phyloP scores from a whole-genome alignment of 768 basidiomycete genomes.

The Strobilomyces confusus region DNA sequence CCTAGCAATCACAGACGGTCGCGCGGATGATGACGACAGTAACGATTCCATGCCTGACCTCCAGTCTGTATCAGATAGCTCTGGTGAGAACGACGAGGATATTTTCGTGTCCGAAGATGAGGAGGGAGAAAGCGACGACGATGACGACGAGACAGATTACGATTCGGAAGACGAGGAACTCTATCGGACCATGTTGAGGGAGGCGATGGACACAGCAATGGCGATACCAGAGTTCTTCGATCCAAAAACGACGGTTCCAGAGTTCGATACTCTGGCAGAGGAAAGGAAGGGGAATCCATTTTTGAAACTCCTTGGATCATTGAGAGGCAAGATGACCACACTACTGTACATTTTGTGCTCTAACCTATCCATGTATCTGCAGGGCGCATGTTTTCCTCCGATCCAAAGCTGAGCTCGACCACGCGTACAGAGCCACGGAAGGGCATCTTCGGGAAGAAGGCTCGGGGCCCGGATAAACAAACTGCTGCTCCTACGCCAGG shows the following conservation, averaged over 20 bases:
- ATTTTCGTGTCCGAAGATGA: conserved; percentile 25
- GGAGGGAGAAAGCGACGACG: conserved; percentile 31
- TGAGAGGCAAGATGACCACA: conserved; percentile 51
- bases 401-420: conserved; percentile 41
- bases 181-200: conserved; percentile 54
- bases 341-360: not conserved
- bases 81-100: conserved; percentile 41
- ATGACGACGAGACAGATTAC: conserved; percentile 44
- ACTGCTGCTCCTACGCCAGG: not conserved
- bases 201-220: conserved; percentile 70
- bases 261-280: conserved; percentile 42
- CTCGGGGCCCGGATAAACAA: conserved; percentile 9
- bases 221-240: conserved; percentile 57
- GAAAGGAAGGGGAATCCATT: conserved; percentile 72
- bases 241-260: conserved; percentile 41
- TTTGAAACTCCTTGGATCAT: conserved; percentile 66
- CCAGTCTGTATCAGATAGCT: conserved; percentile 61
- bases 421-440: conserved; percentile 33
- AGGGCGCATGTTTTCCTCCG: conserved; percentile 65
- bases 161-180: conserved; percentile 69
- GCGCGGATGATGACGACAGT: conserved; percentile 36
- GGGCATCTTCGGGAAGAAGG: conserved; percentile 21
- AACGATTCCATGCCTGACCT: conserved; percentile 63
- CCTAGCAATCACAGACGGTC: conserved; percentile 50
- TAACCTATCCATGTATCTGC: conserved; percentile 7